Percentiles rank a stretch among this genome's conserved stretches.
Evolutionary conservation across 1,284 basidiomycete species (phyloP).

Genomic region (Xerocomus cyaneibrunnescens): DNA sequence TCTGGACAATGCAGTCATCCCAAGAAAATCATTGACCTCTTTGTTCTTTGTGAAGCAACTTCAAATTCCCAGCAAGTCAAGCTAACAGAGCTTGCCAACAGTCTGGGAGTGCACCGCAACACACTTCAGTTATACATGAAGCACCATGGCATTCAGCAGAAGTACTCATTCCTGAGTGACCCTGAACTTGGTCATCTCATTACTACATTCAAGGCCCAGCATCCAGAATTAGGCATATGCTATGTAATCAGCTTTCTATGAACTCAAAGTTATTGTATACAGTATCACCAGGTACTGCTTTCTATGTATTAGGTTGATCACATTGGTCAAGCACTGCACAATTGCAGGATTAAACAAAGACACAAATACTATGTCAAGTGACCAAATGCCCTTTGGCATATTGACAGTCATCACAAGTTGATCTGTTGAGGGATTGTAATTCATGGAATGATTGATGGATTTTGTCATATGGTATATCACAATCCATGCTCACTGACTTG

Average conservation of each 20-base stretch:
- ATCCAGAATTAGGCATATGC: slow-evolving; percentile 24
- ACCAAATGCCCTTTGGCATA: slow-evolving; percentile 35
- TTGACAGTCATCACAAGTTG: slow-evolving; percentile 34
- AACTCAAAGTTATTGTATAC: slow-evolving; percentile 16
- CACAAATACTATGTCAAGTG: slow-evolving; percentile 34
- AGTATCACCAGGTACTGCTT: background rate
- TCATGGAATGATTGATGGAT: slow-evolving; percentile 49
- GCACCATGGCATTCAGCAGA: slow-evolving; percentile 6
- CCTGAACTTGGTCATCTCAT: slow-evolving; percentile 25
- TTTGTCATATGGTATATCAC: slow-evolving; percentile 36
- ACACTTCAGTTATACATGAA: slow-evolving; percentile 20
- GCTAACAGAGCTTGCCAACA: slow-evolving; percentile 18
- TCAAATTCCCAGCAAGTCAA: slow-evolving; percentile 10
- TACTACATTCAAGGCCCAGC: slow-evolving; percentile 14
- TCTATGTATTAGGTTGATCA: background rate
- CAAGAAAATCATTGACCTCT: background rate
- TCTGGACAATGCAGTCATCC: background rate
- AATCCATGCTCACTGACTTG: too few species aligned
- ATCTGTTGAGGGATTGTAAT: slow-evolving; percentile 52
- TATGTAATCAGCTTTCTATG: slow-evolving; percentile 25
- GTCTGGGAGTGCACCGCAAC: slow-evolving; percentile 20
- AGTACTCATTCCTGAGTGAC: slow-evolving; percentile 18
- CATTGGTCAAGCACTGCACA: background rate
- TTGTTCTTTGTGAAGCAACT: slow-evolving; percentile 17
- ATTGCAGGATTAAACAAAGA: slow-evolving; percentile 20